A percentile compares a stretch with the other conserved stretches of the same genome.
Conservation (phyloP, 208 protist species). For the Trypanosoma scelopori region DNA sequence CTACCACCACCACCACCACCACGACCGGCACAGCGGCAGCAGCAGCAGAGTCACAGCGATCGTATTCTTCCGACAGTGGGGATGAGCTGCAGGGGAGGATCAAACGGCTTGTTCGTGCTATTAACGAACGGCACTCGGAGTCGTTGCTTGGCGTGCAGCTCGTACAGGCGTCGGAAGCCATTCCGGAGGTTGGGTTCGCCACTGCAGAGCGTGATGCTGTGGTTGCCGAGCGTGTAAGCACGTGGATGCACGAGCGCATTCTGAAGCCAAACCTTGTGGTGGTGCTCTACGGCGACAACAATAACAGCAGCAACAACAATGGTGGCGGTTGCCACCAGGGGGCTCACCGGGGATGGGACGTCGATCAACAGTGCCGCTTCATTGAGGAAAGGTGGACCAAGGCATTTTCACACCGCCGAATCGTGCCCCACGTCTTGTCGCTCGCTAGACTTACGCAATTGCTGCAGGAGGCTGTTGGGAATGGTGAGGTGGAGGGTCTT, state of each 20-base stretch:
- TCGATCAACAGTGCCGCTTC: constrained; percentile 27
- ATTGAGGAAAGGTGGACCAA: constrained; percentile 63
- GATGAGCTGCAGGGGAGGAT: constrained; percentile 41
- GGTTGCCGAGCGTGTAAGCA: constrained; percentile 40
- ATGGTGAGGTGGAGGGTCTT: constrained; percentile 15
- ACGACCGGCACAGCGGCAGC: no score
- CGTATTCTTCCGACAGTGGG: constrained; percentile 8
- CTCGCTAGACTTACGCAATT: constrained; percentile 37
- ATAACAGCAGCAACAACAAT: background rate
- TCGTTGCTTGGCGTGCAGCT: constrained; percentile 53
- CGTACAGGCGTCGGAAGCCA: constrained; percentile 58
- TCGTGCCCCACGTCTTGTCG: constrained; percentile 55
- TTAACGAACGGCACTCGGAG: constrained; percentile 53
- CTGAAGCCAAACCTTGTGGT: constrained; percentile 52
- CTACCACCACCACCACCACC: no score
- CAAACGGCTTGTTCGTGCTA: constrained; percentile 33
- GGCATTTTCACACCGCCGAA: constrained; percentile 54
- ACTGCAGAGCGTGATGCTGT: constrained; percentile 46
- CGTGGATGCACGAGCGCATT: constrained; percentile 45
- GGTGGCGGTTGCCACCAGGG: background rate
- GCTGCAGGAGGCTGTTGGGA: constrained; percentile 25
- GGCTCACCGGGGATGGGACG: background rate
- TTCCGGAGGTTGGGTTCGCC: constrained; percentile 76
- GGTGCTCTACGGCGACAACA: constrained; percentile 54
- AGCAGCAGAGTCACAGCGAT: no score